These are phyloP conservation scores for Globisporangium recalcitrans DNA, from an alignment of 352 stramenopile genomes.

Conservation along the genomic window DNA sequence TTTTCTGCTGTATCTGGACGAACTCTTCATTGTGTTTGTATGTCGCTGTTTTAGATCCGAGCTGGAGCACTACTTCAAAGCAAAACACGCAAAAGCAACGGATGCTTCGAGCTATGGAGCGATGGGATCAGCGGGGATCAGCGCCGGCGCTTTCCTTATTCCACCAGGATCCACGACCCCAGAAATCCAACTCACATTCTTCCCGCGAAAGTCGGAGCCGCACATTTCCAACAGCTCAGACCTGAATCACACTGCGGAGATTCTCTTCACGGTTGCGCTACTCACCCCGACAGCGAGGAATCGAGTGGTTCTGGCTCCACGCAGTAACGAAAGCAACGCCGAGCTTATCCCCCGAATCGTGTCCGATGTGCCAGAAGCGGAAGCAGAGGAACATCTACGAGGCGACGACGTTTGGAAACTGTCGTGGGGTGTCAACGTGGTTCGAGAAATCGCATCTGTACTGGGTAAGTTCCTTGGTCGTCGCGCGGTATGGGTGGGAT, in stretches of 20 bases:
- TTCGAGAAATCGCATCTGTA: constrained; percentile 49
- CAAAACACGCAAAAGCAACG: constrained; percentile 18
- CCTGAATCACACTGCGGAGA: constrained; percentile 39
- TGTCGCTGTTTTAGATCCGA: constrained; percentile 23
- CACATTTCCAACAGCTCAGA: constrained; percentile 48
- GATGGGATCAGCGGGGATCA: constrained; percentile 65
- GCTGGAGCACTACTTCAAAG: constrained; percentile 43
- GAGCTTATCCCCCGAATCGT: constrained; percentile 41
- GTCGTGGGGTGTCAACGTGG: constrained; percentile 44
- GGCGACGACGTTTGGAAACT: constrained; percentile 59
- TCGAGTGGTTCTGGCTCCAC: constrained; percentile 32
- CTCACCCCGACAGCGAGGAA: constrained; percentile 51
- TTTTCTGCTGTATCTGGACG: not conserved
- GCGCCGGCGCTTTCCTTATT: constrained; percentile 67
- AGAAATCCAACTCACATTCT: constrained; percentile 89
- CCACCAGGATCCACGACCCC: constrained; percentile 59
- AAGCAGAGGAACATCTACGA: constrained; percentile 46
- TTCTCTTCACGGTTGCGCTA: constrained; percentile 83
- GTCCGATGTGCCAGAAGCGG: constrained; percentile 40
- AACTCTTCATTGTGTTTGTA: not conserved
- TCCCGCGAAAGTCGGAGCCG: constrained; percentile 78
- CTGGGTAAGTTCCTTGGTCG: constrained; percentile 26
- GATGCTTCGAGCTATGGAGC: constrained; percentile 45
- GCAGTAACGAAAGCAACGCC: constrained; percentile 29
- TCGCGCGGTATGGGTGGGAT: not conserved